These are phyloP conservation scores for Phaeosphaeria sp. DNA, from an alignment of 2,329 filamentous ascomycete genomes.

Conservation along the genomic window DNA sequence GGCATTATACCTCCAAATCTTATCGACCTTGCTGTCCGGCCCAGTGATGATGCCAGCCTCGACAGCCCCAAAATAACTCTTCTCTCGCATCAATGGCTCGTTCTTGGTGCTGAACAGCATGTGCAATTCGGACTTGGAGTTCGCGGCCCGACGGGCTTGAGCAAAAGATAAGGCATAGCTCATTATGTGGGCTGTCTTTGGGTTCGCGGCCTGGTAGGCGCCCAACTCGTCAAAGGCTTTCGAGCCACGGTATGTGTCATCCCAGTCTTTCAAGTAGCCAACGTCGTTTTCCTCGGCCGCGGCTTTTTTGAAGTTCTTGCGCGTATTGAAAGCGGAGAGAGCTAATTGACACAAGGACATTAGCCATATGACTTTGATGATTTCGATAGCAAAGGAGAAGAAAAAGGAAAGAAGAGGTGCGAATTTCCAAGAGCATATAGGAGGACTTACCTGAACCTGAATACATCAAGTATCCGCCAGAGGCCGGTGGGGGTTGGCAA, in stretches of 20 bases:
- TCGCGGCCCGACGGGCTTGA: background rate
- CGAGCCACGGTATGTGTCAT: background rate
- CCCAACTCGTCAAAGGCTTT: background rate
- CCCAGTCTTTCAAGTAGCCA: background rate
- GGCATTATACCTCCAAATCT: background rate
- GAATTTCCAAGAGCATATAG: background rate
- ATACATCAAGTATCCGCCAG: background rate
- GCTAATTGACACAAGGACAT: background rate
- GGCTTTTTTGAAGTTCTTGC: background rate
- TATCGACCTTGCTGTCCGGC: background rate
- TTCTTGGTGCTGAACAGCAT: background rate
- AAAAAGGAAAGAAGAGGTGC: background rate
- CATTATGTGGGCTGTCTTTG: background rate
- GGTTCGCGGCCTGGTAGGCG: background rate
- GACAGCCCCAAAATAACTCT: background rate
- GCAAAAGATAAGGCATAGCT: background rate
- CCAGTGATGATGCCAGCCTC: background rate
- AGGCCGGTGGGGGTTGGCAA: background rate
- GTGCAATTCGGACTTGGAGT: background rate
- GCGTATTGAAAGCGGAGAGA: background rate
- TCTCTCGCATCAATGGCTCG: background rate
- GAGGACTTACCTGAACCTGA: background rate
- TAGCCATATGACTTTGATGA: background rate
- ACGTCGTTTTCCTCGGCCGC: background rate
- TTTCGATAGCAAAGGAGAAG: background rate